Base-by-base conservation (phyloP, 2,329 filamentous ascomycete genomes). In the Cordyceps farinosa region DNA sequence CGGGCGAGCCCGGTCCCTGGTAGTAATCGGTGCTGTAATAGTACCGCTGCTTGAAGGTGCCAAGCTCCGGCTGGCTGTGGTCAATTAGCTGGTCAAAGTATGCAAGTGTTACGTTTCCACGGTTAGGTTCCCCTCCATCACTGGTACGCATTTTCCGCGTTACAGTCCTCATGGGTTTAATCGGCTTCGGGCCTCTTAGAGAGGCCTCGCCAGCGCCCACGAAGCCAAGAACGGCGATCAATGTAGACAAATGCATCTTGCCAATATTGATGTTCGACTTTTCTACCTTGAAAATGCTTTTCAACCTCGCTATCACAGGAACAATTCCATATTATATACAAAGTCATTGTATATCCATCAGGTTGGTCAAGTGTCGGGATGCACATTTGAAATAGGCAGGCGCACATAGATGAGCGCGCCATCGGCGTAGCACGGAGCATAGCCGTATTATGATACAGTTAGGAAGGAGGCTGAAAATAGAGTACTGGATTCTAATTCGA, bases 1-100 rank as follows among this genome's bases (percentile, higher is more conserved):
- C 88, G 30, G 95, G 88, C 0, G 91, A 90, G 0, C 91, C 91
- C 10, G 91, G 91, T 0, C 83, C 79, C 70, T 87, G 81, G 77
- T 93, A 95, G 77, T 89, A 83, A 45, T 82, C 83, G 5, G 87
- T 85, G 71, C 93, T 90, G 69, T 92, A 92, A 87, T 87, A 95
- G 78, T 93, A 96, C 10, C 90, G 84, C 57, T 92, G 79, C 45
- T 83, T 75, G 73, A 92, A 95, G 3, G 78, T 84, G 38, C 76
- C 88, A 13, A 84, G 72, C n/a, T 74, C 74, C 1, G 83, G 83
- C 67, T 86, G 75, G 5, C 77, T 72, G 71, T 88, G 86, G 69
- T 88, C 84, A 55, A 87, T 81, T 61, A 83, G 75, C 71, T 87
- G 85, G 65, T 81, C 70, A 64, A 86, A 87, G 50, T 65, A 68